phyloP scores from a whole-genome alignment of 1,284 basidiomycete genomes.

The Cryptococcus sp. region DNA sequence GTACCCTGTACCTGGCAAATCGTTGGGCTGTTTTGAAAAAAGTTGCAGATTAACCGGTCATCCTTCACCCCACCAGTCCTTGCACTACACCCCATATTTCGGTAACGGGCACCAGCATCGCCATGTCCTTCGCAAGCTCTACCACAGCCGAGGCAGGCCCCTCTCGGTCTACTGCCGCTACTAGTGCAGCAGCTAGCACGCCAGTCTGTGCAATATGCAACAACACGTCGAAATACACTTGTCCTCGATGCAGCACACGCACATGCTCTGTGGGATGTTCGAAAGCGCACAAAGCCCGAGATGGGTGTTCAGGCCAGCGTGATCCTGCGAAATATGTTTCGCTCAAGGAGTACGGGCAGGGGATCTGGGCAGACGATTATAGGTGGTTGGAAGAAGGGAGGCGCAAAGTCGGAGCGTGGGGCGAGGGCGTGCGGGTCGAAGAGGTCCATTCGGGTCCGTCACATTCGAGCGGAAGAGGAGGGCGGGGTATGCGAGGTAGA shows the following conservation, averaged over 20 bases:
- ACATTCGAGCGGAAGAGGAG: conserved; percentile 55
- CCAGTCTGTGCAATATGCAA: conserved; percentile 24
- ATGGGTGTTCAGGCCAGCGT: conserved; percentile 70
- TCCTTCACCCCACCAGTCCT: no score
- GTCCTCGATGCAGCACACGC: conserved; percentile 68
- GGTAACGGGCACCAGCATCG: no score
- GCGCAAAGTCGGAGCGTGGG: conserved; percentile 69
- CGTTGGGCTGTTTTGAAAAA: no score
- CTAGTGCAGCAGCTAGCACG: neutral
- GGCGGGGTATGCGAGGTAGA: conserved; percentile 87
- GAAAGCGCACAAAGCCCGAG: conserved; percentile 64
- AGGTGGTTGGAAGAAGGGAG: conserved; percentile 77
- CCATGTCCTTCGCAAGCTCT: no score
- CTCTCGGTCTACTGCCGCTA: no score
- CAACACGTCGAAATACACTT: conserved; percentile 66
- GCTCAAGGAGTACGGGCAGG: conserved; percentile 77
- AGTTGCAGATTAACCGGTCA: no score
- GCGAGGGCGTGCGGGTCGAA: conserved; percentile 61
- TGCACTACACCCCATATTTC: no score
- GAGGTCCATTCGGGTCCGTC: conserved; percentile 11
- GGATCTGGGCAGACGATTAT: conserved; percentile 81
- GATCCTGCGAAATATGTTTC: conserved; percentile 73
- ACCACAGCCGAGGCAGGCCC: no score
- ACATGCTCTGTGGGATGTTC: conserved; percentile 77
- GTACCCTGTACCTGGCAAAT: no score